Conservation (phyloP, 768 basidiomycete genomes). For the Xerocomellus dryophilus region DNA sequence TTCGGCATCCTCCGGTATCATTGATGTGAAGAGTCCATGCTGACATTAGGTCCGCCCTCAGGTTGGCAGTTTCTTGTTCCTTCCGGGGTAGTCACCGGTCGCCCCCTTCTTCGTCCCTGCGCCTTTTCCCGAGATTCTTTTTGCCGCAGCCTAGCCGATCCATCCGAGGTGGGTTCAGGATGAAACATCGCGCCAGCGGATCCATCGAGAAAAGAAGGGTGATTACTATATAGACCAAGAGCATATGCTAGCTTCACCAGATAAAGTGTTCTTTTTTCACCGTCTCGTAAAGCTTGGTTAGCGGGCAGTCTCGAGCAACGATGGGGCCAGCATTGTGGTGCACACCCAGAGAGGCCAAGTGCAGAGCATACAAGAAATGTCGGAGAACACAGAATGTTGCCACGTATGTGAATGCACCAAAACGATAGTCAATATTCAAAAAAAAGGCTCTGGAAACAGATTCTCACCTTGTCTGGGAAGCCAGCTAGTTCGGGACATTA, state of each 20-base stretch:
- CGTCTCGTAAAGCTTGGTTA: constrained; percentile 14
- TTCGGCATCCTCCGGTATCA: constrained; percentile 17
- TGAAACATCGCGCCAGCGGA: constrained; percentile 28
- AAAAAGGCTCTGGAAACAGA: constrained; percentile 7
- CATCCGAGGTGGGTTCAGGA: constrained; percentile 3
- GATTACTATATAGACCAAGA: constrained; percentile 18
- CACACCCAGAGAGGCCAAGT: background rate
- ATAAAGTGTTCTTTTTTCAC: constrained; percentile 14
- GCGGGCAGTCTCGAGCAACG: constrained; percentile 4
- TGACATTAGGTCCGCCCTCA: constrained; percentile 2
- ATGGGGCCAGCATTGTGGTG: constrained; percentile 5
- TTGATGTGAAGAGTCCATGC: constrained; percentile 2
- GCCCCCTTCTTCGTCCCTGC: constrained; percentile 14
- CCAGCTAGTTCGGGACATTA: constrained; percentile 10
- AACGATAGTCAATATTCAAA: constrained; percentile 23
- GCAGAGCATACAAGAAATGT: constrained; percentile 1
- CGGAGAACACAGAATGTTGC: background rate
- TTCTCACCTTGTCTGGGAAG: constrained; percentile 28
- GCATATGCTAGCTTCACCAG: constrained; percentile 8
- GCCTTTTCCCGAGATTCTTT: constrained; percentile 20
- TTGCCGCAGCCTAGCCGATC: constrained; percentile 26
- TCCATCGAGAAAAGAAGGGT: constrained; percentile 17
- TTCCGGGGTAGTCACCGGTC: constrained; percentile 7
- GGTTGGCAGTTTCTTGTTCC: constrained; percentile 9
- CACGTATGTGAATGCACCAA: background rate